Evolutionary conservation across 768 basidiomycete genomes (phyloP).

Genomic region (Auriculariales sp.): DNA sequence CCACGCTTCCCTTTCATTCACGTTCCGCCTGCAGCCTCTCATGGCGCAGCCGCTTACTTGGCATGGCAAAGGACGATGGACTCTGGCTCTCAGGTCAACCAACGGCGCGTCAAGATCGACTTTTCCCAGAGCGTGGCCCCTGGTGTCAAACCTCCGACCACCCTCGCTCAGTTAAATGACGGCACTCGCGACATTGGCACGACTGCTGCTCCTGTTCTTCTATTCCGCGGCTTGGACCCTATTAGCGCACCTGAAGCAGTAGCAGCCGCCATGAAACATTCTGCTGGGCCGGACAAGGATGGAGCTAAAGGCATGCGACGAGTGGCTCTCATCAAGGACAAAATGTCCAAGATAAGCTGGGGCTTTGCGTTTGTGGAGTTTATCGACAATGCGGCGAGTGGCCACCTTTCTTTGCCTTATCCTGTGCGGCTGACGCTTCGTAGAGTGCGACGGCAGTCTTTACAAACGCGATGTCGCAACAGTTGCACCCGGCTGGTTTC

Average conservation of each 20-base stretch:
- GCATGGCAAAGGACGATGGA: constrained; percentile 65
- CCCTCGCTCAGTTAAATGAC: constrained; percentile 57
- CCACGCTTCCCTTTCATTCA: constrained; percentile 83
- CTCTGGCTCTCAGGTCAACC: constrained; percentile 47
- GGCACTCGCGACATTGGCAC: constrained; percentile 94
- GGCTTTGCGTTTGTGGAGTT: constrained; percentile 94
- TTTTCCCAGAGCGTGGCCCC: constrained; percentile 79
- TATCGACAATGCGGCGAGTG: constrained; percentile 53
- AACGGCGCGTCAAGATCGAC: constrained; percentile 87
- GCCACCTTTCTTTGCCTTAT: constrained; percentile 4
- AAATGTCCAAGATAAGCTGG: constrained; percentile 74
- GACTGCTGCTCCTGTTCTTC: constrained; percentile 61
- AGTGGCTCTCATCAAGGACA: constrained; percentile 81
- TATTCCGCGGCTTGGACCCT: constrained; percentile 84
- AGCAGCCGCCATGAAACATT: constrained; percentile 64
- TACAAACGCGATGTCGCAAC: constrained; percentile 74
- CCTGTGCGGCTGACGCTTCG: constrained; percentile 5
- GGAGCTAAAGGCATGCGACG: constrained; percentile 80
- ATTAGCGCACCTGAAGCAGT: constrained; percentile 82
- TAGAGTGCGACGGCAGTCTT: constrained; percentile 76
- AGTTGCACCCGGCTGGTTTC: constrained; percentile 85
- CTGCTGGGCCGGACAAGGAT: constrained; percentile 61
- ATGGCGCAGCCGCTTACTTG: constrained; percentile 63
- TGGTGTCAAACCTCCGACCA: constrained; percentile 23
- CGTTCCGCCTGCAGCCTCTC: constrained; percentile 82